Evolutionary conservation across 768 basidiomycete species (phyloP), one percentile per base, ranked within the genome.

Genomic region (Amanita pseudoporphyria): DNA sequence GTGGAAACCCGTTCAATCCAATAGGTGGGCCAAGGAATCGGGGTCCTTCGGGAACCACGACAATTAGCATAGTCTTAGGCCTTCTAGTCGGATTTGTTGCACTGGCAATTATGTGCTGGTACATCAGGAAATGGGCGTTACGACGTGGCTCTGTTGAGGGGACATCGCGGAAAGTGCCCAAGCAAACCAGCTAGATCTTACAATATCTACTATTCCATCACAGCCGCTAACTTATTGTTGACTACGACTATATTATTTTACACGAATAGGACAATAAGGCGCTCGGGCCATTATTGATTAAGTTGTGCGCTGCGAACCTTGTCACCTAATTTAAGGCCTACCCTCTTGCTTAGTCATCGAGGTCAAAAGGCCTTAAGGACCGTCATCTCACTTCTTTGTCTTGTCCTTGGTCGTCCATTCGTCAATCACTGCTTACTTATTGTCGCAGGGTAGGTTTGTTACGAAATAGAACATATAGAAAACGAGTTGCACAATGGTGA

Each of bases 51-150:
- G 57, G 68, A n/a, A 67, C 64, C 19, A 63, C 60, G 16, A 69
- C 65, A 48, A 71, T 64, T 6, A 79, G 72, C 0, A 70, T 84
- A 40, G 71, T 72, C 12, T 49, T 82, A 43, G 81, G 77, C 10
- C 66, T 79, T 42, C 60, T 79, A 18, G 32, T 67, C 4, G 79
- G 72, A 9, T 55, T 84, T 7, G 45, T 71, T 10, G 62, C 66
- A 5, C 52, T 77, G 36, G 76, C 60, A 1, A 54, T 67, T 1
- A 54, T 58, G 3, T 62, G 71, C 2, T 80, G 71, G 69, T 72
- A 74, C 47, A 57, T 80, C 32, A 71, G 79, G 10, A 75, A 62
- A 56, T 68, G 73, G 71, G 70, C 71, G 10, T 4, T 77, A 41
- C 62, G 60, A 46, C 69, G 68, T 12, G 13, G 21, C 24, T 28